phyloP scores from a whole-genome alignment of 2,329 filamentous ascomycete genomes.

The Alternaria sp. region DNA sequence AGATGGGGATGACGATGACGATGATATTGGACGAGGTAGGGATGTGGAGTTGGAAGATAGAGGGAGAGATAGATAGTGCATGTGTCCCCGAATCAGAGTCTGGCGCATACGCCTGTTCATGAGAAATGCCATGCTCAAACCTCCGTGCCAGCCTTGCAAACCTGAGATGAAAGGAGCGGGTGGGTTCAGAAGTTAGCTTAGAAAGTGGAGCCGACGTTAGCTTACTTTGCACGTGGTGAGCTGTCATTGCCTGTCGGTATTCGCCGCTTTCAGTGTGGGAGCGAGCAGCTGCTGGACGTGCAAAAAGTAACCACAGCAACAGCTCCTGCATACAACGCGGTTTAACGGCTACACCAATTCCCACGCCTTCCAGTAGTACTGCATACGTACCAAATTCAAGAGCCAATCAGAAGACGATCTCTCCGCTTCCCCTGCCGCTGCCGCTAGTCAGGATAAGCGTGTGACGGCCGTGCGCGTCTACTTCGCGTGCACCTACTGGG shows the following conservation, averaged over 20 bases:
- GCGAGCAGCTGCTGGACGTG: not conserved
- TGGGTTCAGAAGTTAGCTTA: not conserved
- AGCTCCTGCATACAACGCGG: not conserved
- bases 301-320: not conserved
- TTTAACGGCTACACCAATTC: not conserved
- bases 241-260: constrained; percentile 12
- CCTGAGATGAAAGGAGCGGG: constrained; percentile 9
- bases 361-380: constrained; percentile 11
- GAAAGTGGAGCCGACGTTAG: constrained; percentile 7
- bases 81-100: not conserved
- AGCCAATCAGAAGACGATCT: constrained; percentile 31
- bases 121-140: not conserved
- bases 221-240: constrained; percentile 13
- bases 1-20: constrained; percentile 20
- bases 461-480: constrained; percentile 17
- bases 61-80: constrained; percentile 24
- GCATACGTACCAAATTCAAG: constrained; percentile 2
- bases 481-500: constrained; percentile 29
- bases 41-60: constrained; percentile 14
- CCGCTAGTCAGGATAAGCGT: constrained; percentile 22
- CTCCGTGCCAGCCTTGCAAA: not conserved
- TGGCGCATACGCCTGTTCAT: not conserved
- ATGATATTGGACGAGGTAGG: constrained; percentile 4
- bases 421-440: constrained; percentile 35
- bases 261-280: not conserved